Evolutionary conservation across 768 basidiomycete species (phyloP).

Genomic region (Mycena chlorophos): DNA sequence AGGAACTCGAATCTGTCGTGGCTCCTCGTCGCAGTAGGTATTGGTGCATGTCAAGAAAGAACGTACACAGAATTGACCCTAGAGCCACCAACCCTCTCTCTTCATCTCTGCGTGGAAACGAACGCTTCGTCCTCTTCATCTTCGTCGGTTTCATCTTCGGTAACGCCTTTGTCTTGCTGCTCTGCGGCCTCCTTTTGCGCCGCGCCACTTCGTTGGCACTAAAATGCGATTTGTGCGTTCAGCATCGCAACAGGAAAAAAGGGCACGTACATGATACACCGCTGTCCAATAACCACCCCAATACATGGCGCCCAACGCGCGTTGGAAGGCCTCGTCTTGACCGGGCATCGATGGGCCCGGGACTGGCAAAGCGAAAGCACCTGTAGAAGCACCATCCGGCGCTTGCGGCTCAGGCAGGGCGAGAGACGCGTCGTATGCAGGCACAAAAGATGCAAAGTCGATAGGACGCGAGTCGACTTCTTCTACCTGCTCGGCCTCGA

Average conservation of each 20-base stretch:
- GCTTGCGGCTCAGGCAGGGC: slow-evolving; percentile 26
- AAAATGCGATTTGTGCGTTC: slow-evolving; percentile 6
- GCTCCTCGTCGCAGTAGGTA: too few species aligned
- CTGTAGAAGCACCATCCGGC: slow-evolving; percentile 19
- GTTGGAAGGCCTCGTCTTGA: slow-evolving; percentile 75
- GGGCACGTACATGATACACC: slow-evolving; percentile 66
- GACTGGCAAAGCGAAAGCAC: slow-evolving; percentile 30
- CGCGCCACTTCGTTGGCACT: slow-evolving; percentile 36
- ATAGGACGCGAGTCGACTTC: slow-evolving; percentile 60
- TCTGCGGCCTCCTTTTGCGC: not conserved
- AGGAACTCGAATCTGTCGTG: too few species aligned
- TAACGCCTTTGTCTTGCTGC: slow-evolving; percentile 3
- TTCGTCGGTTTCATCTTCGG: slow-evolving; percentile 22
- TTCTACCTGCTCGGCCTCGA: slow-evolving; percentile 16
- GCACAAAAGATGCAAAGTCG: slow-evolving; percentile 71
- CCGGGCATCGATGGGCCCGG: slow-evolving; percentile 44
- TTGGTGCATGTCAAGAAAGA: too few species aligned
- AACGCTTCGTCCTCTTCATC: slow-evolving; percentile 36
- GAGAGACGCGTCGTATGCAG: slow-evolving; percentile 67
- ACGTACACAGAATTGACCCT: too few species aligned
- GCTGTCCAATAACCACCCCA: slow-evolving; percentile 90
- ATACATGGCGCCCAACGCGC: slow-evolving; percentile 78
- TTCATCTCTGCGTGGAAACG: slow-evolving; percentile 43
- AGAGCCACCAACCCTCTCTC: too few species aligned
- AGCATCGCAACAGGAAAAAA: not conserved